Conservation (phyloP, 2,329 filamentous ascomycete genomes). For the Talaromyces sp. region DNA sequence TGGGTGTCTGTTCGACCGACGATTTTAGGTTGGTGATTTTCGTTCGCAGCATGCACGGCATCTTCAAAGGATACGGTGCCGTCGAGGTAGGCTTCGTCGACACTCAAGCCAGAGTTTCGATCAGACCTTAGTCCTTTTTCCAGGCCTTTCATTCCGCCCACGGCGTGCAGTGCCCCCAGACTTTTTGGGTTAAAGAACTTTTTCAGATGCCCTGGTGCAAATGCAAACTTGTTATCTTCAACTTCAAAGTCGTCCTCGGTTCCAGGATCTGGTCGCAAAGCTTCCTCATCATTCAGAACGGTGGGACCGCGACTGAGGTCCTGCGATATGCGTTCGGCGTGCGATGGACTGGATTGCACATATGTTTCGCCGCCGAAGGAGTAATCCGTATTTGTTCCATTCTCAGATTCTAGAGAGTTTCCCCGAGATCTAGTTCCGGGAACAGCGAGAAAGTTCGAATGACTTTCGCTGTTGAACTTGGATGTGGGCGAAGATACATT, state of each 20-base stretch:
- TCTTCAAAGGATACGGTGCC: constrained; percentile 67
- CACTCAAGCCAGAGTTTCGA: constrained; percentile 60
- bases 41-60: constrained; percentile 56
- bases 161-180: constrained; percentile 66
- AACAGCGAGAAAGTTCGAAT: constrained; percentile 59
- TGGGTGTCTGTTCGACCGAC: constrained; percentile 21
- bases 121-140: constrained; percentile 70
- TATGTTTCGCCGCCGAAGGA: constrained; percentile 55
- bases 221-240: constrained; percentile 67
- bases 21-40: constrained; percentile 28
- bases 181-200: constrained; percentile 80
- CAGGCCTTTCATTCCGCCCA: constrained; percentile 68
- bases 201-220: constrained; percentile 66
- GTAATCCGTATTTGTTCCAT: constrained; percentile 50
- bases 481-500: constrained; percentile 62
- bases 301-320: constrained; percentile 43
- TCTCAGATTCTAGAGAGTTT: constrained; percentile 62
- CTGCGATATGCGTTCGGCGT: constrained; percentile 42
- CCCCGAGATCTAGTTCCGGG: constrained; percentile 61
- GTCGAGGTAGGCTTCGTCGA: constrained; percentile 64
- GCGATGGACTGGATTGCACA: constrained; percentile 40
- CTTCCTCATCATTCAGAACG: constrained; percentile 59
- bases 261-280: constrained; percentile 65
- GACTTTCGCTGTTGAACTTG: constrained; percentile 51
- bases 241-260: constrained; percentile 67